Conservation (phyloP, 768 basidiomycete genomes). For the Tremella mesenterica region DNA sequence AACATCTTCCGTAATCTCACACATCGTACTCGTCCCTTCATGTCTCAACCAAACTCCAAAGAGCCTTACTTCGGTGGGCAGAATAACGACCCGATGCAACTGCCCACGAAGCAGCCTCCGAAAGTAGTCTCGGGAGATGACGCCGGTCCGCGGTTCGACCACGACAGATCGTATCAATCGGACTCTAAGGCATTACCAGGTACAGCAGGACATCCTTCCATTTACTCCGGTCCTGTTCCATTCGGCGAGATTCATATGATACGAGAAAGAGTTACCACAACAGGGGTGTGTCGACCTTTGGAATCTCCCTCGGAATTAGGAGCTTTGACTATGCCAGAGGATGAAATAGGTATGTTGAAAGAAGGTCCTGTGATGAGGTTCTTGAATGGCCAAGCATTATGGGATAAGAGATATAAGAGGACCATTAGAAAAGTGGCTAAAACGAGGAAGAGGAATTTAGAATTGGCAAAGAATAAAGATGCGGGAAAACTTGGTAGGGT, state of each 20-base stretch:
- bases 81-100: no score
- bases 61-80: no score
- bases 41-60: no score
- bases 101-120: no score
- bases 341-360: constrained; percentile 64
- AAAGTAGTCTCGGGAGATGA: constrained; percentile 22
- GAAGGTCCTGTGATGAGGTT: constrained; percentile 72
- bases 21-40: no score
- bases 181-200: constrained; percentile 17
- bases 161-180: constrained; percentile 7
- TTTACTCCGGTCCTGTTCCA: constrained; percentile 21
- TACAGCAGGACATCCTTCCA: constrained; percentile 20
- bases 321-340: constrained; percentile 58
- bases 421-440: constrained; percentile 31
- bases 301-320: constrained; percentile 62
- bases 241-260: constrained; percentile 56
- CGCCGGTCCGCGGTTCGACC: constrained; percentile 31
- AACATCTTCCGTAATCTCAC: no score
- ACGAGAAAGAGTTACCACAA: constrained; percentile 76
- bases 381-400: constrained; percentile 47
- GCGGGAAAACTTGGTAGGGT: constrained; percentile 48
- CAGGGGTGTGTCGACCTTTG: constrained; percentile 70
- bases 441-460: constrained; percentile 28
- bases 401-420: constrained; percentile 35
- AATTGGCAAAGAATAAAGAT: constrained; percentile 20